Base-by-base conservation (phyloP, 352 stramenopile genomes). In the Pythium brassicae region DNA sequence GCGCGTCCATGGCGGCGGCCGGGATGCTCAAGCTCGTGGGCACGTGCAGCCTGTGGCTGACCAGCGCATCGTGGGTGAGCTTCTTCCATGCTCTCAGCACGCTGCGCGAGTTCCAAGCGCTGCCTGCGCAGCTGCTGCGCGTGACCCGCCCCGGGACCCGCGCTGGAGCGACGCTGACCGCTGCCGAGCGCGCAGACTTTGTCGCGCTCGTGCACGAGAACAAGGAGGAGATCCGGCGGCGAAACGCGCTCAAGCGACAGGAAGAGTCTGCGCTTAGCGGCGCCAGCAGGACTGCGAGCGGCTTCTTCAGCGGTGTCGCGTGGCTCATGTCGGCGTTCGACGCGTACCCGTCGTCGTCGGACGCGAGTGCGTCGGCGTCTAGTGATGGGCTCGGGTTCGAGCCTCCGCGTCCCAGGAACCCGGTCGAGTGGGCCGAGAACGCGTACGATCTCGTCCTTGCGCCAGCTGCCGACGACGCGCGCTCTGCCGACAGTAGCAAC, bases 291-390 rank as follows among this genome's bases (percentile, higher is more conserved):
- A 61, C 57, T 20, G 63, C 11, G 10, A 35, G 70, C 19, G 66
- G 71, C 4, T 92, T 92, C 57, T 89, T 89, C 50, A 89, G 79
- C 29, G 79, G 83, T 27, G 65, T 92, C 12, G 69, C 83, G 15
- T 92, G 83, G 83, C 43, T 92, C 17, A 62, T 90, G 50, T 84
- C 79, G 29, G 75, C 79, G 27, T 69, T 92, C 4, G 83, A 92
- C 22, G 65, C 76, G 12, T 81, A 65, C 46, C 40, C 78, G 19
- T 63, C 57, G 17, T 59, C 62, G 12, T 65, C 61, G 11, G 42
- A 64, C 4, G 35, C 60, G 19, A 55, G n/a, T 19, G 59, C 42
- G 8, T 25, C 57, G 29, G 44, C 53, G 20, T 42, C 50, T 17
- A 51, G 34, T 4, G 45, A 55, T 14, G 40, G n/a, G 32, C 19